Conservation (phyloP, 768 basidiomycete genomes). For the Sarcomyxa edulis region DNA sequence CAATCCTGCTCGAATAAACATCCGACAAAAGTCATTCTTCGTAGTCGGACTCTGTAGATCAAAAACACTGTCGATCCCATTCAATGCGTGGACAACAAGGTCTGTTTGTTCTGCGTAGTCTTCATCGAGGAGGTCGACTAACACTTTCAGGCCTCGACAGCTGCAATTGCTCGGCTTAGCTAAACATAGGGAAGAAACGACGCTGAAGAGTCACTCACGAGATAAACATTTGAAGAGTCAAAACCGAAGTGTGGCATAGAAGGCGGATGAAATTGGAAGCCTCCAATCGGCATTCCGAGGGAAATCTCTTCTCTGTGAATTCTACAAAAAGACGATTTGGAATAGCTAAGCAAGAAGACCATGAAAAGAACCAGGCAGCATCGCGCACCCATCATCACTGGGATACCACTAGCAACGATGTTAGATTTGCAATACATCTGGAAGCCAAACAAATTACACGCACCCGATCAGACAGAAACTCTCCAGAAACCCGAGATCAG, state of each 20-base stretch:
- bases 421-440: slow-evolving; percentile 3
- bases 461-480: slow-evolving; percentile 92
- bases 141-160: slow-evolving; percentile 89
- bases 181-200: not conserved
- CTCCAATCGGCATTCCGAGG: slow-evolving; percentile 89
- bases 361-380: not conserved
- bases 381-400: slow-evolving; percentile 81
- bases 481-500: slow-evolving; percentile 83
- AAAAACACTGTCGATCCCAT: slow-evolving; percentile 93
- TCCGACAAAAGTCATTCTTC: slow-evolving; percentile 96
- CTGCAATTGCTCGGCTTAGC: slow-evolving; percentile 28
- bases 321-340: slow-evolving; percentile 33
- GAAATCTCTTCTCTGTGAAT: slow-evolving; percentile 92
- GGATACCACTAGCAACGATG: slow-evolving; percentile 65
- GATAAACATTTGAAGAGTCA: slow-evolving; percentile 98
- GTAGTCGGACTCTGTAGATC: slow-evolving; percentile 95
- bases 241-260: slow-evolving; percentile 86
- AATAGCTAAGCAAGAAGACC: no score
- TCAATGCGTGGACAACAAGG: slow-evolving; percentile 87
- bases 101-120: slow-evolving; percentile 90
- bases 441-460: slow-evolving; percentile 12
- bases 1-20: slow-evolving; percentile 95
- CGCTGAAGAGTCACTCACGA: slow-evolving; percentile 57
- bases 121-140: slow-evolving; percentile 95
- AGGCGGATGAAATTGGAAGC: slow-evolving; percentile 93